Evolutionary conservation across 805 yeast species (phyloP).

Genomic region (Cyberlindnera xishuangbannaensis): DNA sequence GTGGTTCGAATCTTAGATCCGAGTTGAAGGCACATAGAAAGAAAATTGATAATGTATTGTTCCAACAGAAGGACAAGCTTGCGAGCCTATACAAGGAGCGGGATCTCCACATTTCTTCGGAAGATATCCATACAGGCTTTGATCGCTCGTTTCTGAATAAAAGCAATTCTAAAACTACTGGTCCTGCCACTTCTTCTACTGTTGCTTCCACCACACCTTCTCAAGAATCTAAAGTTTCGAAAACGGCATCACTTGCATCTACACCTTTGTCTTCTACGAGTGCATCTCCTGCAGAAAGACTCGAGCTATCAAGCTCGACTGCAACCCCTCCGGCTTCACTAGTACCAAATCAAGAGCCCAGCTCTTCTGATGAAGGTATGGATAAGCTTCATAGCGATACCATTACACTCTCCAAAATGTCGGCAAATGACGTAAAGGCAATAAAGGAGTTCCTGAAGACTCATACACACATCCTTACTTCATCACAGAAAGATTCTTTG

Average conservation of each 20-base stretch:
- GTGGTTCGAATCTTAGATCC: constrained; percentile 33
- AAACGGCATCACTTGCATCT: not conserved
- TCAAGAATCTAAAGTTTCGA: not conserved
- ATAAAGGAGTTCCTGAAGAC: constrained; percentile 46
- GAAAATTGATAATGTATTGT: constrained; percentile 63
- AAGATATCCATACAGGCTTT: constrained; percentile 88
- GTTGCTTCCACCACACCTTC: constrained; percentile 7
- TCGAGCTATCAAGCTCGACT: not conserved
- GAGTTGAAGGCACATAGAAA: constrained; percentile 52
- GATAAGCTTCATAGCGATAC: constrained; percentile 18
- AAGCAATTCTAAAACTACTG: constrained; percentile 23
- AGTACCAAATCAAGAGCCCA: too few species aligned
- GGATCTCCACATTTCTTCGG: constrained; percentile 72
- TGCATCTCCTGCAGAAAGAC: not conserved
- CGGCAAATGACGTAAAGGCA: constrained; percentile 39
- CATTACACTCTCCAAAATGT: constrained; percentile 49
- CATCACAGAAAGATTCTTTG: constrained; percentile 85
- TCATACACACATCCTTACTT: constrained; percentile 65
- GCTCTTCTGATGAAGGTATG: constrained; percentile 22
- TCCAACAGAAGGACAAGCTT: constrained; percentile 60
- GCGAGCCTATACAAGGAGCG: constrained; percentile 66
- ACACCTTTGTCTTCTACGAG: not conserved
- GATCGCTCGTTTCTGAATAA: constrained; percentile 79
- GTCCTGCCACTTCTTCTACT: constrained; percentile 1
- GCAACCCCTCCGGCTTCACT: not conserved